Percentiles rank a stretch among this genome's conserved stretches.
phyloP scores from a whole-genome alignment of 768 basidiomycete species.

The Kwoniella heveanensis region DNA sequence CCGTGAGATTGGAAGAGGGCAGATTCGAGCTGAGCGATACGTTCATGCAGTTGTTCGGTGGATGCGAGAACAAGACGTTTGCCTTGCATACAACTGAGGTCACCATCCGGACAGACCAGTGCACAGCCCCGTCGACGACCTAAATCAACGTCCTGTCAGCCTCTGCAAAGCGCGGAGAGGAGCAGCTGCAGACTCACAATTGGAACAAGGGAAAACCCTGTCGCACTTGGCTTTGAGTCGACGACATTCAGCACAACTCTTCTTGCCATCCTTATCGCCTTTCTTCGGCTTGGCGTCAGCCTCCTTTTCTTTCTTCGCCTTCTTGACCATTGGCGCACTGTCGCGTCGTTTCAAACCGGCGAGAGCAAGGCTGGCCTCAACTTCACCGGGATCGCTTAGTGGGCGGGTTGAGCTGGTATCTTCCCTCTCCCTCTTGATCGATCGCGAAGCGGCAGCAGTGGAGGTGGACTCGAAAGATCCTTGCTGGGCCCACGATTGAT shows the following conservation, averaged over 20 bases:
- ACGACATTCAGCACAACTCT: slow-evolving; percentile 51
- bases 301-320: slow-evolving; percentile 25
- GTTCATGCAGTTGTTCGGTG: slow-evolving; percentile 48
- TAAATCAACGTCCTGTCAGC: no score
- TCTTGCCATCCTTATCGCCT: slow-evolving; percentile 29
- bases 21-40: slow-evolving; percentile 48
- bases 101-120: slow-evolving; percentile 47
- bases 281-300: slow-evolving; percentile 14
- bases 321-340: slow-evolving; percentile 17
- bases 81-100: slow-evolving; percentile 51
- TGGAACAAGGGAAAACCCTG: slow-evolving; percentile 48
- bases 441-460: background rate
- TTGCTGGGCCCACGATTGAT: background rate
- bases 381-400: slow-evolving; percentile 28
- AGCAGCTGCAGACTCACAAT: no score
- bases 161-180: no score
- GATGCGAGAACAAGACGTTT: slow-evolving; percentile 50
- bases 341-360: slow-evolving; percentile 29
- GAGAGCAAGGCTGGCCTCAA: slow-evolving; percentile 32
- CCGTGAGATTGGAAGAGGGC: slow-evolving; percentile 41
- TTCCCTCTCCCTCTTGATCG: slow-evolving; percentile 8
- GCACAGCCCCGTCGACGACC: slow-evolving; percentile 49
- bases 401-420: slow-evolving; percentile 1
- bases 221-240: slow-evolving; percentile 51
- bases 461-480: slow-evolving; percentile 1